Evolutionary conservation across 2,329 filamentous ascomycete species (phyloP).

Genomic region (Calonectria montana): DNA sequence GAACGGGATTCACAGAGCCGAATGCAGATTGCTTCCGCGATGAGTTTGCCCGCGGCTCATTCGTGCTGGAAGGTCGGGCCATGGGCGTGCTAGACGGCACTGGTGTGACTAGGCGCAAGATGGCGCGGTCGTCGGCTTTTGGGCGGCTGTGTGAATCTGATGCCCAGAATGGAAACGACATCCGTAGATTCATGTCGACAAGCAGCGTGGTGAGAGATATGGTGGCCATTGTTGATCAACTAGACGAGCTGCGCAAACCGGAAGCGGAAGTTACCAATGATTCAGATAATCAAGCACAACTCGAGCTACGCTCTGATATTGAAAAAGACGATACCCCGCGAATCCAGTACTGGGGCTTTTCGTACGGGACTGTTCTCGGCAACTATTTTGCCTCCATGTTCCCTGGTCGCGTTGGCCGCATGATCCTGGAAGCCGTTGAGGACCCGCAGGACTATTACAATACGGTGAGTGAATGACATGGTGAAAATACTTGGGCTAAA

Average conservation of each 20-base stretch:
- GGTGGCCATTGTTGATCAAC: constrained; percentile 56
- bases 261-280: not conserved
- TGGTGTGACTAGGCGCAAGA: constrained; percentile 30
- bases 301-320: constrained; percentile 17
- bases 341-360: constrained; percentile 63
- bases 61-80: constrained; percentile 46
- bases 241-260: constrained; percentile 48
- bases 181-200: constrained; percentile 50
- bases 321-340: constrained; percentile 12
- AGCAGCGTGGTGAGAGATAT: constrained; percentile 56
- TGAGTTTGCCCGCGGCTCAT: constrained; percentile 43
- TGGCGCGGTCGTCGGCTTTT: constrained; percentile 41
- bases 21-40: constrained; percentile 52
- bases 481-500: no score
- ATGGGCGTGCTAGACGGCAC: constrained; percentile 41
- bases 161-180: constrained; percentile 36
- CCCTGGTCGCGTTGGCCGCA: constrained; percentile 51
- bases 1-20: constrained; percentile 52
- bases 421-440: constrained; percentile 55
- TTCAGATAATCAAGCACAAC: not conserved
- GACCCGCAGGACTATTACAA: constrained; percentile 51
- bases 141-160: constrained; percentile 44
- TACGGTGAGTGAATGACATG: constrained; percentile 1
- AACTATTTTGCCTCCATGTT: constrained; percentile 52
- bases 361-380: constrained; percentile 54